phyloP scores from a whole-genome alignment of 106 monocot genomes.

The Posidonia australis region DNA sequence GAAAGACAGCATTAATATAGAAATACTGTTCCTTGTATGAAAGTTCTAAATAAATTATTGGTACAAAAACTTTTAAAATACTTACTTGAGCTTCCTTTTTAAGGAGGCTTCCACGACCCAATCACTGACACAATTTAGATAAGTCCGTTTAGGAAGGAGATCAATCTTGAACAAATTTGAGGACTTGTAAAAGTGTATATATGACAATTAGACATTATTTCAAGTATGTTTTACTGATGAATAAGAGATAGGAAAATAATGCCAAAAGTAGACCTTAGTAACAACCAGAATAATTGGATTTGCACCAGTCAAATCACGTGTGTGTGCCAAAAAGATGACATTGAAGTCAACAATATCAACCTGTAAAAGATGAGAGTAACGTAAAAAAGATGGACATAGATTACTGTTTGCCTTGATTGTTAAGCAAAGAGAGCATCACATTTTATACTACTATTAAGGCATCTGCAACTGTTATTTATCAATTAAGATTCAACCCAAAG shows the following conservation, averaged over 20 bases:
- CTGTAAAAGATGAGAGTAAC: conserved; percentile 32
- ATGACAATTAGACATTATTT: not conserved
- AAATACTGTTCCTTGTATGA: too few relatives aligned
- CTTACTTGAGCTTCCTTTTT: conserved; percentile 97
- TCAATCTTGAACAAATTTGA: conserved; percentile 51
- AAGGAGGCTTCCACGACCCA: conserved; percentile 83
- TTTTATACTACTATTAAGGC: too few relatives aligned
- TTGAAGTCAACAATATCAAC: conserved; percentile 99
- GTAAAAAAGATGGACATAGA: too few relatives aligned
- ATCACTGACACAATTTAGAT: conserved; percentile 91
- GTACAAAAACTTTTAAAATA: not conserved
- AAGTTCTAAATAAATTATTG: too few relatives aligned
- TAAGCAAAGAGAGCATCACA: too few relatives aligned
- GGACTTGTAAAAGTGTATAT: too few relatives aligned
- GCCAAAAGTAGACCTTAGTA: conserved; percentile 59
- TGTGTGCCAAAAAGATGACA: conserved; percentile 81
- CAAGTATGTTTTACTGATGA: not conserved
- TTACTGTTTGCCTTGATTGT: too few relatives aligned
- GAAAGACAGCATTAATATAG: too few relatives aligned
- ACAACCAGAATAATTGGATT: conserved; percentile 97
- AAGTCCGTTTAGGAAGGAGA: conserved; percentile 87
- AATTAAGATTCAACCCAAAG: too few relatives aligned
- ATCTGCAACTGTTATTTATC: too few relatives aligned
- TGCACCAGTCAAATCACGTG: conserved; percentile 88
- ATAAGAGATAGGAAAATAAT: not conserved